Percentiles rank a stretch among this genome's conserved stretches.
Evolutionary conservation across 495 filamentous ascomycete species (phyloP).

Genomic region (Aspergillus saccharolyticus): DNA sequence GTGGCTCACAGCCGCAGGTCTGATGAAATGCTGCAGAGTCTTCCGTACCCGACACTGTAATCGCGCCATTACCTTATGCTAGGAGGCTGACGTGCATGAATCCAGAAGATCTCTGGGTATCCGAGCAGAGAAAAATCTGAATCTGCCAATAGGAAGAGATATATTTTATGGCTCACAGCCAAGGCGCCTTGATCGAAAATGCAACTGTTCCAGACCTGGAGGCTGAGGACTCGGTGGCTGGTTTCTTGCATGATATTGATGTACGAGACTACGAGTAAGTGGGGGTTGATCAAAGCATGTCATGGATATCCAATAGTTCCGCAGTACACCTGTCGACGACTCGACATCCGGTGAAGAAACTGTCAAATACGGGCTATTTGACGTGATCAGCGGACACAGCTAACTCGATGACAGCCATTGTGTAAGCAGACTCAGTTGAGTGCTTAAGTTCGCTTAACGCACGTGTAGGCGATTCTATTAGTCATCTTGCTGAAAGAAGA

Average conservation of each 20-base stretch:
- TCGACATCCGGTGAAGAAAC: neutral
- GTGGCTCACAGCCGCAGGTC: neutral
- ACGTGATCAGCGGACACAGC: neutral
- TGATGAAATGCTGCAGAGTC: neutral
- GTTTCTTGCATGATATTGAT: neutral
- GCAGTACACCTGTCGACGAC: neutral
- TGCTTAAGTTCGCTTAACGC: too few species aligned
- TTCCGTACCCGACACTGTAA: neutral
- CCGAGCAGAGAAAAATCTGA: neutral
- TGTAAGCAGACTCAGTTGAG: too few species aligned
- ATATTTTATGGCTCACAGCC: neutral
- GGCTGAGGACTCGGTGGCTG: neutral
- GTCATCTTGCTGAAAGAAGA: slow-evolving; percentile 7
- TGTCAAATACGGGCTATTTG: neutral
- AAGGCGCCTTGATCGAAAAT: neutral
- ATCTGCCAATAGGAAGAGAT: neutral
- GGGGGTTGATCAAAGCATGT: neutral
- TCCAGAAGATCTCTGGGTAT: neutral
- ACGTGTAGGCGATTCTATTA: neutral
- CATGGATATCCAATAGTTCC: neutral
- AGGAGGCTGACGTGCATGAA: neutral
- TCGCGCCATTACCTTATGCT: neutral
- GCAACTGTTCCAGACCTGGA: neutral
- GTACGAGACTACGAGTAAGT: too few species aligned
- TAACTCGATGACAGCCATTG: too few species aligned